These are phyloP conservation scores for Amanita pseudoporphyria DNA, from an alignment of 768 basidiomycete genomes.

Conservation along the genomic window DNA sequence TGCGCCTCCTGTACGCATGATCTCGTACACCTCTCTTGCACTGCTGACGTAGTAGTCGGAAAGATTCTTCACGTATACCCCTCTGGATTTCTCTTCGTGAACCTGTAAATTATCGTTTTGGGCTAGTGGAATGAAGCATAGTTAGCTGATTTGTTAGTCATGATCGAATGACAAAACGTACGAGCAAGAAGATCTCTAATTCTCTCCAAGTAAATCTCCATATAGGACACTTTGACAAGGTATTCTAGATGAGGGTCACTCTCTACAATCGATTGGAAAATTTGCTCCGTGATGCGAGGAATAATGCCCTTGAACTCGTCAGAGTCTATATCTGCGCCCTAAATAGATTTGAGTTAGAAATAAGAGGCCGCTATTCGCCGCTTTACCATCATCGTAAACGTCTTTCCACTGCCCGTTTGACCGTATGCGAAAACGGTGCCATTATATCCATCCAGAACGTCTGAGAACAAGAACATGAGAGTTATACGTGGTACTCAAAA, in stretches of 20 bases:
- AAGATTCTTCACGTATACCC: constrained; percentile 96
- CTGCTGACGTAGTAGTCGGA: constrained; percentile 98
- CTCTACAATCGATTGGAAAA: constrained; percentile 95
- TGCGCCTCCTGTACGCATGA: constrained; percentile 93
- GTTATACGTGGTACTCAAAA: neutral
- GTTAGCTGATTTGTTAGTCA: neutral
- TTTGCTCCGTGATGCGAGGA: constrained; percentile 97
- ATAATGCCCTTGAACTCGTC: constrained; percentile 93
- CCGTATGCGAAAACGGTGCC: constrained; percentile 90
- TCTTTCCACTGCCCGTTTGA: constrained; percentile 84
- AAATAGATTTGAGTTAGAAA: constrained; percentile 10
- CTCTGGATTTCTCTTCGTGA: constrained; percentile 95
- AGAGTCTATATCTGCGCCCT: constrained; percentile 97
- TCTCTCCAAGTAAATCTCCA: constrained; percentile 98
- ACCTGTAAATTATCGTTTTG: constrained; percentile 98
- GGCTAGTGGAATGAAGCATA: constrained; percentile 31
- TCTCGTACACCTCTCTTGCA: constrained; percentile 93
- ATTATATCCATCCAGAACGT: constrained; percentile 98
- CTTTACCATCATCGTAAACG: constrained; percentile 95
- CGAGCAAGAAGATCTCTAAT: constrained; percentile 93
- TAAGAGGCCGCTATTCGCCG: constrained; percentile 8
- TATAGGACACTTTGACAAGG: constrained; percentile 98
- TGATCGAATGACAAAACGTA: constrained; percentile 33
- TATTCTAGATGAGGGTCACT: constrained; percentile 95
- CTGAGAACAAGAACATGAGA: constrained; percentile 28